These are phyloP conservation scores for Phytophthora fragariaefolia DNA, from an alignment of 352 stramenopile species.

Conservation along the genomic window DNA sequence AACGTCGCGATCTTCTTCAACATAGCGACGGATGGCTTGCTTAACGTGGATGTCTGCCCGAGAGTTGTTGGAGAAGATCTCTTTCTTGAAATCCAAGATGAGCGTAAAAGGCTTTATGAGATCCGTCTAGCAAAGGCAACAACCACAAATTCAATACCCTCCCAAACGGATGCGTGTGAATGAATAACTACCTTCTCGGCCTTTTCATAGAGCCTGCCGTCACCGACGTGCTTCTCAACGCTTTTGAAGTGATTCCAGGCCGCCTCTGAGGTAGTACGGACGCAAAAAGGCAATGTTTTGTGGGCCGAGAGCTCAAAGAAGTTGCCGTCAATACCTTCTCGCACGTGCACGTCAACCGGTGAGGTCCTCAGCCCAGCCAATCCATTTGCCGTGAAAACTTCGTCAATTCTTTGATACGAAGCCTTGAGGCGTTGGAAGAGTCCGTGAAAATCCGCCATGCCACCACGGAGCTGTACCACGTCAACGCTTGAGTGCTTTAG, in stretches of 20 bases:
- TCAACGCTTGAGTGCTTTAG: not conserved
- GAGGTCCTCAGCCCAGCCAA: conserved; percentile 13
- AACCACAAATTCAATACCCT: not conserved
- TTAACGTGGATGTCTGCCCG: conserved; percentile 50
- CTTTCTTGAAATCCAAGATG: conserved; percentile 51
- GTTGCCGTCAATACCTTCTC: conserved; percentile 20
- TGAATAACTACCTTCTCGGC: conserved; percentile 24
- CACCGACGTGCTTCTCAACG: conserved; percentile 28
- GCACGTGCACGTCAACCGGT: conserved; percentile 26
- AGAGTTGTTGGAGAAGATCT: conserved; percentile 43
- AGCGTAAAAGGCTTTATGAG: conserved; percentile 44
- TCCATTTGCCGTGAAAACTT: conserved; percentile 31
- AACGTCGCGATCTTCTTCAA: conserved; percentile 48
- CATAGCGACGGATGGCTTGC: conserved; percentile 53
- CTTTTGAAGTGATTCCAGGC: conserved; percentile 33
- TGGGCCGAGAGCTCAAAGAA: conserved; percentile 29
- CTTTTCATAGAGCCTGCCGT: conserved; percentile 30
- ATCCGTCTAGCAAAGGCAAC: conserved; percentile 6
- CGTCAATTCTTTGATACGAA: conserved; percentile 17
- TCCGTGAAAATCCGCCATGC: conserved; percentile 20
- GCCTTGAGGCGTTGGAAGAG: conserved; percentile 24
- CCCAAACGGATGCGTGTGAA: no score
- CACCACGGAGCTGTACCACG: conserved; percentile 14
- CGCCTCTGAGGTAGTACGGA: conserved; percentile 8
- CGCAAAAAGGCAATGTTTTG: conserved; percentile 30